These are phyloP conservation scores for Astragalus glycyphyllos DNA, from an alignment of 306 rosid genomes.

Conservation along the genomic window DNA sequence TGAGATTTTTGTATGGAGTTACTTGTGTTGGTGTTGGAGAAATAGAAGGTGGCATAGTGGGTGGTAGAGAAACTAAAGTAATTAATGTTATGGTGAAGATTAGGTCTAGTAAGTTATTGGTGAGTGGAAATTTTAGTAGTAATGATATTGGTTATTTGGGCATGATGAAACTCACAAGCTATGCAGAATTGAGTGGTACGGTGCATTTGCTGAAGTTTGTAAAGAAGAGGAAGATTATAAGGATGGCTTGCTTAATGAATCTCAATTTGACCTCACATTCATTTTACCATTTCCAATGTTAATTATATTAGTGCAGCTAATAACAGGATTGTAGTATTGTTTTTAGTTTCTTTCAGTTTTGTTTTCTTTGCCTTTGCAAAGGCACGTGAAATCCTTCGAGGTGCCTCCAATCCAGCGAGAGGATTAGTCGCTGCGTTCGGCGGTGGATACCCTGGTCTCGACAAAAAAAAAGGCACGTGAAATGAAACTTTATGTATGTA, in stretches of 20 bases:
- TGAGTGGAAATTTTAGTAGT: constrained; percentile 25
- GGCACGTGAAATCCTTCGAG: too few relatives aligned
- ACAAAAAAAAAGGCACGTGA: too few relatives aligned
- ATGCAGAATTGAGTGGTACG: constrained; percentile 50
- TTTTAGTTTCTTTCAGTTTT: too few relatives aligned
- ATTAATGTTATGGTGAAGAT: constrained; percentile 42
- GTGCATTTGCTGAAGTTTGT: constrained; percentile 50
- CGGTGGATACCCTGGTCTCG: too few relatives aligned
- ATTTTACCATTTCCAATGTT: constrained; percentile 49
- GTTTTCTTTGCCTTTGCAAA: too few relatives aligned
- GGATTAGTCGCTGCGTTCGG: too few relatives aligned
- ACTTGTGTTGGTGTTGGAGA: constrained; percentile 39
- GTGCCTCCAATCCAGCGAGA: too few relatives aligned
- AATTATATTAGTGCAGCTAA: background rate
- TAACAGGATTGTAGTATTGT: too few relatives aligned
- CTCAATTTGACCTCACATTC: constrained; percentile 48
- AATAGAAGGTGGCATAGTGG: constrained; percentile 23
- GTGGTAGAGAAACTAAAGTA: constrained; percentile 39
- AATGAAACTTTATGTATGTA: too few relatives aligned
- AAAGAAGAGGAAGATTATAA: constrained; percentile 41
- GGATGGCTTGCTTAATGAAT: constrained; percentile 52
- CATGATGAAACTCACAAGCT: constrained; percentile 48
- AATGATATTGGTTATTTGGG: constrained; percentile 37
- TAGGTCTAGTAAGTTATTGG: constrained; percentile 34
- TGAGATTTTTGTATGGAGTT: constrained; percentile 46